A percentile compares a stretch with the other conserved stretches of the same genome.
These are phyloP conservation scores for Eragrostis curvula DNA, from an alignment of 176 grass and related monocot species.

Conservation along the genomic window DNA sequence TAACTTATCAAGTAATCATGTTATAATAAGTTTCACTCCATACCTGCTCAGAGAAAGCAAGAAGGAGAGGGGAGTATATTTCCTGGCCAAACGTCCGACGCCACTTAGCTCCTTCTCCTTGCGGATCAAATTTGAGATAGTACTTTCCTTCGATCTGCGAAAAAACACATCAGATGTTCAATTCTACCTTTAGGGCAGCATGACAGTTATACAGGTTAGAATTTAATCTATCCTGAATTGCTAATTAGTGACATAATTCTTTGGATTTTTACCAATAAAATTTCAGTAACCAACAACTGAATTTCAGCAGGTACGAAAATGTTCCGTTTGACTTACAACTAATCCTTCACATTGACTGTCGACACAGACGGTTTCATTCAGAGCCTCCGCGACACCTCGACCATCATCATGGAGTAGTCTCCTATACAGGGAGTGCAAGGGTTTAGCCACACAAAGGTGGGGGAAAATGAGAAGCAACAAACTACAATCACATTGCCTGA, in stretches of 20 bases:
- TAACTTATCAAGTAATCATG: slow-evolving; percentile 23
- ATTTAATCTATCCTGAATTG: slow-evolving; percentile 1
- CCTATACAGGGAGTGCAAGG: slow-evolving; percentile 51
- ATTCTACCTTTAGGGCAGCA: background rate
- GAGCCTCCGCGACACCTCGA: slow-evolving; percentile 75
- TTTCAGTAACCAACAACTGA: slow-evolving; percentile 17
- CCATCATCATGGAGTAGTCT: slow-evolving; percentile 90
- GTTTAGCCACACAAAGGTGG: slow-evolving; percentile 15
- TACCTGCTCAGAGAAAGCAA: slow-evolving; percentile 94
- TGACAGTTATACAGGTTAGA: background rate
- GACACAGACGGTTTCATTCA: slow-evolving; percentile 85
- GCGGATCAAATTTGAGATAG: slow-evolving; percentile 85
- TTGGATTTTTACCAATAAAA: slow-evolving; percentile 5
- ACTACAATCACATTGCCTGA: slow-evolving; percentile 18
- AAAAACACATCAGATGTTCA: slow-evolving; percentile 25
- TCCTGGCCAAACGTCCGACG: slow-evolving; percentile 90
- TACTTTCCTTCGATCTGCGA: slow-evolving; percentile 84
- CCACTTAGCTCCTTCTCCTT: slow-evolving; percentile 87
- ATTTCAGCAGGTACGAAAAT: slow-evolving; percentile 6
- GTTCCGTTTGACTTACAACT: slow-evolving; percentile 64
- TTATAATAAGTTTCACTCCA: slow-evolving; percentile 25
- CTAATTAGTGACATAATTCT: background rate
- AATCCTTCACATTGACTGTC: slow-evolving; percentile 73
- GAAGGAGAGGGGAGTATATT: slow-evolving; percentile 93
- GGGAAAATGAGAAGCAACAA: slow-evolving; percentile 21